A percentile compares a stretch with the other conserved stretches of the same genome.
These are phyloP conservation scores for Syzygium aqueum DNA, from an alignment of 345 rosid species.

Conservation along the genomic window DNA sequence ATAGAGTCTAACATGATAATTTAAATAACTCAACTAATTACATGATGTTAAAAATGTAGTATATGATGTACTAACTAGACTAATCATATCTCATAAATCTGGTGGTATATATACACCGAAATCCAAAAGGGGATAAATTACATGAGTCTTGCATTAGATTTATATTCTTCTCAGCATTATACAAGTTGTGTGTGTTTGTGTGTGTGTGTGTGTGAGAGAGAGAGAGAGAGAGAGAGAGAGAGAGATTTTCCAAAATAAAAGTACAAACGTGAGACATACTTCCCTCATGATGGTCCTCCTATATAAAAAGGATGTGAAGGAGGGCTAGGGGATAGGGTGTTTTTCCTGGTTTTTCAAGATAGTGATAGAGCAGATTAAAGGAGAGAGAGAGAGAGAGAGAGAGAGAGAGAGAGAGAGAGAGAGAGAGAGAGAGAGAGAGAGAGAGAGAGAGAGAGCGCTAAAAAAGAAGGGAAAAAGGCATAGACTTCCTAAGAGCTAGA, in stretches of 20 bases:
- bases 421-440: too few species aligned
- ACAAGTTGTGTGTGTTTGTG: not conserved
- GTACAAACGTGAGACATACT: not conserved
- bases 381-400: not conserved
- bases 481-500: not conserved
- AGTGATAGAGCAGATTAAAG: not conserved
- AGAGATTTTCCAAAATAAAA: not conserved
- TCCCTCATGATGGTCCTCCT: slow-evolving; percentile 31
- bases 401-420: slow-evolving; percentile 6
- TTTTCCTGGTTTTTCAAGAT: slow-evolving; percentile 24
- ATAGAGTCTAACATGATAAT: not conserved
- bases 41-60: not conserved
- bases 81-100: not conserved
- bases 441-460: slow-evolving; percentile 14
- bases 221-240: not conserved
- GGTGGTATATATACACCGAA: not conserved
- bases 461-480: not conserved
- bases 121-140: not conserved
- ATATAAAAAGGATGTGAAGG: slow-evolving; percentile 24
- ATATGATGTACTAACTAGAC: not conserved
- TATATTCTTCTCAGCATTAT: not conserved
- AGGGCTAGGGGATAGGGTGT: slow-evolving; percentile 28
- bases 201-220: not conserved
- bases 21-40: not conserved
- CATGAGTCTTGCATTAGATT: not conserved